These are phyloP conservation scores for Suillus subluteus DNA, from an alignment of 768 basidiomycete genomes.

Conservation along the genomic window DNA sequence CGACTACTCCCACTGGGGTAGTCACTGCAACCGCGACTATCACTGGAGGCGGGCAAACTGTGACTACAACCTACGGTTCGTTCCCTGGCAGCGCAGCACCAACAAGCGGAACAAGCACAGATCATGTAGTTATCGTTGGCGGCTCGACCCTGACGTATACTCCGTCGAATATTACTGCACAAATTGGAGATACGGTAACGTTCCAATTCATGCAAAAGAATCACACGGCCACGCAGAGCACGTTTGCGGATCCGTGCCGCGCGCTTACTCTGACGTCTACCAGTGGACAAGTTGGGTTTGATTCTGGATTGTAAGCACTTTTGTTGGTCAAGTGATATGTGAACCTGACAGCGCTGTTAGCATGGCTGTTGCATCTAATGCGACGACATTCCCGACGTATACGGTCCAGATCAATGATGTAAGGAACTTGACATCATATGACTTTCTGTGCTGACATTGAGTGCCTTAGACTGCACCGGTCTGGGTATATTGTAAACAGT, in stretches of 20 bases:
- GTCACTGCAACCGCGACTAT: slow-evolving; percentile 45
- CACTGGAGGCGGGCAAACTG: slow-evolving; percentile 30
- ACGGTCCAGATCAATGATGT: slow-evolving; percentile 58
- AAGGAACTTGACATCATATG: slow-evolving; percentile 7
- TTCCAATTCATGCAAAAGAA: slow-evolving; percentile 50
- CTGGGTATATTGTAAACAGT: slow-evolving; percentile 59
- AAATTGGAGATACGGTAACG: slow-evolving; percentile 49
- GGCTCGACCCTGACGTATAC: slow-evolving; percentile 42
- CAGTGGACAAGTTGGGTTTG: slow-evolving; percentile 47
- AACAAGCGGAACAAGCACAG: slow-evolving; percentile 26
- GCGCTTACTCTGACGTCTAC: slow-evolving; percentile 47
- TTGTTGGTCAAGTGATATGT: neutral
- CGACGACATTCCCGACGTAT: slow-evolving; percentile 54
- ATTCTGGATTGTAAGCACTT: slow-evolving; percentile 48
- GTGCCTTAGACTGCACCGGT: slow-evolving; percentile 49
- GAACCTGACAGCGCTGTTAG: slow-evolving; percentile 25
- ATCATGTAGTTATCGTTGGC: slow-evolving; percentile 49
- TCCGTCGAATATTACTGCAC: slow-evolving; percentile 50
- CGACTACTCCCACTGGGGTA: slow-evolving; percentile 35
- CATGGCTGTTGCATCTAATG: slow-evolving; percentile 49
- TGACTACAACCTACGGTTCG: slow-evolving; percentile 41
- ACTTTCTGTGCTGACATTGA: neutral
- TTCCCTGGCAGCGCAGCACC: slow-evolving; percentile 35
- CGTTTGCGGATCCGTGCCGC: slow-evolving; percentile 40
- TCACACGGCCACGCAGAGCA: slow-evolving; percentile 49